Percentiles rank a stretch among this genome's conserved stretches.
Evolutionary conservation across 2,329 filamentous ascomycete genomes (phyloP).

Genomic region (Berkeleyomyces rouxiae): DNA sequence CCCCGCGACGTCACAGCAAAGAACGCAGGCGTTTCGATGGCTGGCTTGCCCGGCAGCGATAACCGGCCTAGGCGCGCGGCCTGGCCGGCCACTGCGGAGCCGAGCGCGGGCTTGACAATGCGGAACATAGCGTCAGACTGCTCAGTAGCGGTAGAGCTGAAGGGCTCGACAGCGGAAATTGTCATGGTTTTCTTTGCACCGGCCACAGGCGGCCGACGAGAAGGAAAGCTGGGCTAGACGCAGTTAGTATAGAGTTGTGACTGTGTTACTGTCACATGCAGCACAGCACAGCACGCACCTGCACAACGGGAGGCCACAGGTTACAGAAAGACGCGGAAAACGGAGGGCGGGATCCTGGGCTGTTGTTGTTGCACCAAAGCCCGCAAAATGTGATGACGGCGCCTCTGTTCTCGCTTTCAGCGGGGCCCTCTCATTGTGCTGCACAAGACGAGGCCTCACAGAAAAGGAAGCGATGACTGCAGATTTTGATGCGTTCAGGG

Average conservation of each 20-base stretch:
- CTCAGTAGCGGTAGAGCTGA: neutral
- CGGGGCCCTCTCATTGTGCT: neutral
- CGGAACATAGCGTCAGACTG: conserved; percentile 23
- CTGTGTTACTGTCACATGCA: neutral
- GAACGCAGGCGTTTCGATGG: conserved; percentile 71
- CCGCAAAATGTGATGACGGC: neutral
- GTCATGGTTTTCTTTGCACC: neutral
- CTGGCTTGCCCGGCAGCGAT: conserved; percentile 39
- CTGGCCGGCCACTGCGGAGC: conserved; percentile 20
- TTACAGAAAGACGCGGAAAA: neutral
- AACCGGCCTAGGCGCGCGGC: conserved; percentile 53
- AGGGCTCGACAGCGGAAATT: neutral
- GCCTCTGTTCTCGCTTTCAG: conserved; percentile 13
- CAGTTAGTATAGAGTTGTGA: neutral
- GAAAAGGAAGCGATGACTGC: neutral
- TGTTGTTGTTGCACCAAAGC: neutral
- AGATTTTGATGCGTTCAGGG: neutral
- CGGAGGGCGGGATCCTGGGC: neutral
- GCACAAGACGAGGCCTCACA: neutral
- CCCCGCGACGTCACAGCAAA: conserved; percentile 69
- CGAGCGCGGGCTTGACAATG: conserved; percentile 26
- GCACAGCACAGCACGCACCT: neutral
- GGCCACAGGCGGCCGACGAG: neutral
- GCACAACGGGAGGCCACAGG: neutral
- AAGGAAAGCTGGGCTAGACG: neutral